phyloP scores from a whole-genome alignment of 176 grass and related monocot species.

The Sorghum bicolor region DNA sequence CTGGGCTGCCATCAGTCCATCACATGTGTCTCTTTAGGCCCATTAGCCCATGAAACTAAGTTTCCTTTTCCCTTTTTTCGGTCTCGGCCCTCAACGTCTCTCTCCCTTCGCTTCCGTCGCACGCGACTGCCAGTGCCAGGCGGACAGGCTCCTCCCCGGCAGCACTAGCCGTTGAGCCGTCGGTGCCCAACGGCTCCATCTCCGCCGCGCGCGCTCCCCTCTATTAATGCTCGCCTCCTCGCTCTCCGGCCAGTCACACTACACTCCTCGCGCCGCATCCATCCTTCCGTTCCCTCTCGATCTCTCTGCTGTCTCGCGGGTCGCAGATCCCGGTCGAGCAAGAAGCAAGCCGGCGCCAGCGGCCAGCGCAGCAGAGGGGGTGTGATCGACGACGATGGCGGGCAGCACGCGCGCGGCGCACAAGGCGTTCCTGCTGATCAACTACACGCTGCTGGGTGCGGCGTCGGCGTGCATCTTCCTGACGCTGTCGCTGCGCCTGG shows the following conservation, averaged over 20 bases:
- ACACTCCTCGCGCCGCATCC: background rate
- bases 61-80: background rate
- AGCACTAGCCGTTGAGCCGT: conserved; percentile 13
- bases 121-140: background rate
- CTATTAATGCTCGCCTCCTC: conserved; percentile 6
- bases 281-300: background rate
- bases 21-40: background rate
- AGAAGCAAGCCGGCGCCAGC: no score
- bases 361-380: no score
- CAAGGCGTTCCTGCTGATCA: conserved; percentile 66
- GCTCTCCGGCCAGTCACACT: background rate
- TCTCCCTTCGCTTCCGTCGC: background rate
- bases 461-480: conserved; percentile 87
- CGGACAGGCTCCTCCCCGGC: background rate
- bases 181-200: background rate
- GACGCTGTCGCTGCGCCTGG: conserved; percentile 76
- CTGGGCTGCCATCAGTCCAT: background rate
- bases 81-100: background rate
- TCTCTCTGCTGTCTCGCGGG: background rate
- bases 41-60: background rate
- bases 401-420: conserved; percentile 23
- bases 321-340: background rate
- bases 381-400: background rate
- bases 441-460: conserved; percentile 76
- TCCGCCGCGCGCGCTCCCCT: background rate